phyloP scores from a whole-genome alignment of 129 eudicot species.

The Apium graveolens region DNA sequence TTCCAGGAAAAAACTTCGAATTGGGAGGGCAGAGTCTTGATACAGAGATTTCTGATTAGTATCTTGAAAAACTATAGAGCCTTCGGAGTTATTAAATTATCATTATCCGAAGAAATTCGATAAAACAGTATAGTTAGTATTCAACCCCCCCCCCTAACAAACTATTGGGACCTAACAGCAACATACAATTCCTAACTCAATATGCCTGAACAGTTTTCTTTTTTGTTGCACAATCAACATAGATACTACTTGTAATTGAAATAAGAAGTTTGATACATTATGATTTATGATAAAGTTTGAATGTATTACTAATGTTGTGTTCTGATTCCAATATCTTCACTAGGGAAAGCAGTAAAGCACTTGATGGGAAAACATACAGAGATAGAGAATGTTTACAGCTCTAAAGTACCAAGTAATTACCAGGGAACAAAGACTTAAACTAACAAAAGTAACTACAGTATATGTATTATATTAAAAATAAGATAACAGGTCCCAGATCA shows the following conservation, averaged over 20 bases:
- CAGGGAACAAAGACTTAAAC: neutral
- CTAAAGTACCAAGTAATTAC: neutral
- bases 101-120: too few relatives aligned
- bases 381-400: neutral
- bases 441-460: too few relatives aligned
- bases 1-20: too few relatives aligned
- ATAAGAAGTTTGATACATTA: too few relatives aligned
- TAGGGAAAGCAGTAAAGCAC: neutral
- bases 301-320: neutral
- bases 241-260: neutral
- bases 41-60: constrained; percentile 7
- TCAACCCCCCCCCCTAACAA: too few relatives aligned
- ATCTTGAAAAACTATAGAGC: constrained; percentile 27
- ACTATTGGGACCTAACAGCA: too few relatives aligned
- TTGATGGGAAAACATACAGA: neutral
- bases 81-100: constrained; percentile 25
- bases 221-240: too few relatives aligned
- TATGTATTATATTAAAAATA: neutral
- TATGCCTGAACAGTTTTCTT: too few relatives aligned
- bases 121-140: too few relatives aligned
- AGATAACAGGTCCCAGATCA: neutral
- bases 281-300: too few relatives aligned
- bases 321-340: neutral
- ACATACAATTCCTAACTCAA: too few relatives aligned
- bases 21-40: constrained; percentile 2